These are phyloP conservation scores for Penicillium glabrum DNA, from an alignment of 2,329 filamentous ascomycete species.

Conservation along the genomic window DNA sequence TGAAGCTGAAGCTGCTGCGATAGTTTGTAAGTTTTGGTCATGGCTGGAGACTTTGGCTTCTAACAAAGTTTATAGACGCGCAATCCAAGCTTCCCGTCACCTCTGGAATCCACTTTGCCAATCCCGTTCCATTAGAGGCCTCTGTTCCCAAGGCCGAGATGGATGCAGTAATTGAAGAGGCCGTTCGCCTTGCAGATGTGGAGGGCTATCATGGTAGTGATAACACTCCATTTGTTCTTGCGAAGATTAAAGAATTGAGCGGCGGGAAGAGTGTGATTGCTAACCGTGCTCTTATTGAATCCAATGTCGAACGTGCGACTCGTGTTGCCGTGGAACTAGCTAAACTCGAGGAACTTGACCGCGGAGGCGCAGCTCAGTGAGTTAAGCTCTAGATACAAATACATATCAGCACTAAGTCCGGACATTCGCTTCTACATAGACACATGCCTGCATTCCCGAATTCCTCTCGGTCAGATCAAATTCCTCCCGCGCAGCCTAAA, in stretches of 20 bases:
- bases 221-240: slow-evolving; percentile 82
- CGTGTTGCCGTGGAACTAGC: slow-evolving; percentile 63
- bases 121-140: slow-evolving; percentile 72
- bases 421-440: slow-evolving; percentile 31
- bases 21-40: slow-evolving; percentile 62
- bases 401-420: slow-evolving; percentile 33
- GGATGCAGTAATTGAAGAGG: slow-evolving; percentile 66
- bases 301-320: slow-evolving; percentile 65
- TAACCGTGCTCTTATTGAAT: slow-evolving; percentile 69
- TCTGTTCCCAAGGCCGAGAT: slow-evolving; percentile 72
- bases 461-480: slow-evolving; percentile 23
- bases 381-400: slow-evolving; percentile 29
- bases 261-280: slow-evolving; percentile 69
- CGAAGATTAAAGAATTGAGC: slow-evolving; percentile 76
- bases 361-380: slow-evolving; percentile 37
- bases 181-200: slow-evolving; percentile 63
- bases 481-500: slow-evolving; percentile 13
- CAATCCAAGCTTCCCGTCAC: slow-evolving; percentile 71
- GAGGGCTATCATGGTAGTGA: slow-evolving; percentile 69
- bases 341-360: slow-evolving; percentile 49
- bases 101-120: slow-evolving; percentile 83
- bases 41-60: not conserved
- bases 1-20: slow-evolving; percentile 82
- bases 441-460: slow-evolving; percentile 36
- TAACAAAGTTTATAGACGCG: slow-evolving; percentile 52